Percentiles rank a stretch among this genome's conserved stretches.
These are phyloP conservation scores for Xylaria acuta DNA, from an alignment of 495 filamentous ascomycete genomes.

Conservation along the genomic window DNA sequence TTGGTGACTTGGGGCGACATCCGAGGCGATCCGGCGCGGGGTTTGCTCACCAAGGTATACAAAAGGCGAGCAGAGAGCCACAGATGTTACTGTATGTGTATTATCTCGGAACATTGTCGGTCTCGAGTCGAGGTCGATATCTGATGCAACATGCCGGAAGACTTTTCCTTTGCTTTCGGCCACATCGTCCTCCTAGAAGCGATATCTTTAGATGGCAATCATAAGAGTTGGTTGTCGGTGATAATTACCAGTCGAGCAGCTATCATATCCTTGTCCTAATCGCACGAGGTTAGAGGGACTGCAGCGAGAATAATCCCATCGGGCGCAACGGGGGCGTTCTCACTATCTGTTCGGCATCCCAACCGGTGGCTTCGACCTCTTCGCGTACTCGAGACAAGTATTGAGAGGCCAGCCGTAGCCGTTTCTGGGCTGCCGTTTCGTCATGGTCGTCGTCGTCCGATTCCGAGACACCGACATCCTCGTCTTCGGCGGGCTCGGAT, in stretches of 20 bases:
- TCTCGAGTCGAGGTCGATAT: conserved; percentile 38
- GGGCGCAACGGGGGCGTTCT: conserved; percentile 12
- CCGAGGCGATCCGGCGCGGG: background rate
- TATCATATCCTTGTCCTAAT: conserved; percentile 30
- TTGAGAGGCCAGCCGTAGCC: conserved; percentile 86
- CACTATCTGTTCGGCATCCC: conserved; percentile 89
- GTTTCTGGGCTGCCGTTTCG: conserved; percentile 87
- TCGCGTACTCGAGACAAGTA: conserved; percentile 89
- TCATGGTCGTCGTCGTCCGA: conserved; percentile 61
- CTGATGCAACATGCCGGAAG: conserved; percentile 76
- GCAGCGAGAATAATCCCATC: background rate
- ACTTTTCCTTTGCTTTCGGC: conserved; percentile 91
- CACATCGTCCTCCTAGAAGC: conserved; percentile 81
- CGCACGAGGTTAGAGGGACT: conserved; percentile 8
- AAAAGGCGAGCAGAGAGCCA: conserved; percentile 78
- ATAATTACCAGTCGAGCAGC: conserved; percentile 26
- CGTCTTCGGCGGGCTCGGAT: conserved; percentile 56
- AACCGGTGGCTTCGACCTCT: conserved; percentile 79
- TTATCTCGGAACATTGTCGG: conserved; percentile 74
- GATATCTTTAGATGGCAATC: conserved; percentile 8
- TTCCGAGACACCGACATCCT: conserved; percentile 48
- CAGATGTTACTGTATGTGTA: conserved; percentile 75
- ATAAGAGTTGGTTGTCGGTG: background rate
- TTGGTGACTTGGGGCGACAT: background rate
- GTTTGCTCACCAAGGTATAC: conserved; percentile 58